Evolutionary conservation across 2,329 filamentous ascomycete species (phyloP).

Genomic region (Emergomyces orientalis): DNA sequence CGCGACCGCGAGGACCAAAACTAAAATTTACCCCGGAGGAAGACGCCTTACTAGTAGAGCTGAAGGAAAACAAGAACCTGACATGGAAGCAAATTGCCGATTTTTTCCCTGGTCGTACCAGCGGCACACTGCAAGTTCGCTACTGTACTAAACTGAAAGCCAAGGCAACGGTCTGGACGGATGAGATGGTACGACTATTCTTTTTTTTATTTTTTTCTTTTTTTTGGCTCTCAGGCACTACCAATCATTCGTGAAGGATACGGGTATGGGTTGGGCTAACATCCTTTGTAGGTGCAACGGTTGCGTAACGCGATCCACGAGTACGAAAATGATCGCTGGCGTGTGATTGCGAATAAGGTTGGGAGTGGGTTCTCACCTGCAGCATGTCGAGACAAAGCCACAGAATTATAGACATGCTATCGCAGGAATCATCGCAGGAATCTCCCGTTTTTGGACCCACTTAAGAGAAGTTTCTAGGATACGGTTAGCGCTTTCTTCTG

Average conservation of each 20-base stretch:
- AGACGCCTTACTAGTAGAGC: slow-evolving; percentile 73
- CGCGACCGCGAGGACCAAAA: slow-evolving; percentile 74
- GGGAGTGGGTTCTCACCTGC: slow-evolving; percentile 80
- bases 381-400: slow-evolving; percentile 73
- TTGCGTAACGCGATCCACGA: slow-evolving; percentile 33
- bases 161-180: slow-evolving; percentile 87
- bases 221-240: slow-evolving; percentile 8
- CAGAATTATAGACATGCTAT: slow-evolving; percentile 42
- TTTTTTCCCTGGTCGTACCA: slow-evolving; percentile 85
- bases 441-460: slow-evolving; percentile 2
- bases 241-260: slow-evolving; percentile 1
- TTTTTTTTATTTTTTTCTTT: neutral
- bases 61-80: slow-evolving; percentile 89
- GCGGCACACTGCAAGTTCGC: slow-evolving; percentile 81
- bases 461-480: slow-evolving; percentile 4
- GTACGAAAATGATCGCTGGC: slow-evolving; percentile 65
- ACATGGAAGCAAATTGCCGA: slow-evolving; percentile 98
- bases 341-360: slow-evolving; percentile 82
- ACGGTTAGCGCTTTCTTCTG: neutral
- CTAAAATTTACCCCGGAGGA: slow-evolving; percentile 91
- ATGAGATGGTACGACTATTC: slow-evolving; percentile 61
- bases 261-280: slow-evolving; percentile 6
- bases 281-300: slow-evolving; percentile 26
- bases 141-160: slow-evolving; percentile 94
- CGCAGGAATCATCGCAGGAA: slow-evolving; percentile 3